Evolutionary conservation across 176 grass and related monocot species (phyloP), one percentile per base, ranked within the genome.

Genomic region (Pharus latifolius): DNA sequence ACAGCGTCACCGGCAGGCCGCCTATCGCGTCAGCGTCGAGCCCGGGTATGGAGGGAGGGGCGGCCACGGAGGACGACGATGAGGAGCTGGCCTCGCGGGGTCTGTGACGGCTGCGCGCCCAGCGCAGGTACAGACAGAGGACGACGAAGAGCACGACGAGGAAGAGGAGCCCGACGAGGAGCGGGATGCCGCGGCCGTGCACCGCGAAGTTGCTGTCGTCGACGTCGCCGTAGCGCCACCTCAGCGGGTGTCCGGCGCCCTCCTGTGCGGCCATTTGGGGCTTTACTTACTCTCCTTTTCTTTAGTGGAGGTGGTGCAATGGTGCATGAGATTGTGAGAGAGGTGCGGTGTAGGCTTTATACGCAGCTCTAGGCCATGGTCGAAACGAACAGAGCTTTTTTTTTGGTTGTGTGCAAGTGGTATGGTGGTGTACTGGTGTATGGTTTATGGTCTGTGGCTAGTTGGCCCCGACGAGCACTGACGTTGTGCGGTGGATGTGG

Each of bases 181-280:
- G 70, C 20, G 70, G 80, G 32, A 75, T 40, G 48, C 30, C 49
- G 56, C 30, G 63, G 9, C 75, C 85, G 41, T 69, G 85, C 80
- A 88, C 31, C 41, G 30, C 64, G 70, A 88, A 88, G 80, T 88
- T 88, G 75, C 49, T 88, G 56, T 88, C 85, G 42, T 17, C 42
- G 16, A 88, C 74, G 64, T 88, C 85, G 26, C 58, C 80, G 63
- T 83, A 88, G 49, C 80, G 63, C 63, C 72, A 74, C 79, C 50
- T 42, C 62, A 40, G 80, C 56, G 53, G 83, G 22, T 3, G 35
- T 42, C 27, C 69, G 2, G 56, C 49, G 31, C 42, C 6, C 68
- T 88, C 85, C 79, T 70, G 80, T 19, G 85, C 75, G 7, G 80
- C 85, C 84, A 87, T 87, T 54, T 26, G 32, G 15, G 24, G n/a